phyloP scores from a whole-genome alignment of 2,329 filamentous ascomycete species.

The Fusarium redolens region DNA sequence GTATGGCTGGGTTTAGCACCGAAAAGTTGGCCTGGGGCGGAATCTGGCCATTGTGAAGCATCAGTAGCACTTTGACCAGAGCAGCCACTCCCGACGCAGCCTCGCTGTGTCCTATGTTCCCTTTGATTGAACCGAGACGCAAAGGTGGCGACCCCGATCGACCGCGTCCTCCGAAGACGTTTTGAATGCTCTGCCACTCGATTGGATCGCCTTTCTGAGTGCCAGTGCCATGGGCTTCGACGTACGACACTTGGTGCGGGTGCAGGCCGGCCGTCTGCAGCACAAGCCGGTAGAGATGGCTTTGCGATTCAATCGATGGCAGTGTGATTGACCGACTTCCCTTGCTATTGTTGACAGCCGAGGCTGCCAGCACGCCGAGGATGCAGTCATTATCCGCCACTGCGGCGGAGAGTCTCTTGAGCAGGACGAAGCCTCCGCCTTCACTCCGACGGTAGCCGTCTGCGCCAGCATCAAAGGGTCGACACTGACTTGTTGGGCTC shows the following conservation, averaged over 20 bases:
- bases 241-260: constrained; percentile 43
- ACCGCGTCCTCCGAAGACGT: constrained; percentile 23
- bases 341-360: background rate
- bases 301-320: background rate
- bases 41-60: constrained; percentile 44
- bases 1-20: constrained; percentile 46
- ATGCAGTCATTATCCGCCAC: background rate
- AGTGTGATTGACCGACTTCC: background rate
- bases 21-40: constrained; percentile 44
- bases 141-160: background rate
- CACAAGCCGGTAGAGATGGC: background rate
- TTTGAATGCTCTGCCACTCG: constrained; percentile 47
- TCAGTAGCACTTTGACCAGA: constrained; percentile 48
- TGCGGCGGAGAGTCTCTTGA: background rate
- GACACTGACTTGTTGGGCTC: background rate
- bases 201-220: constrained; percentile 60
- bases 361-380: background rate
- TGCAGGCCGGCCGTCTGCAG: constrained; percentile 20
- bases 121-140: constrained; percentile 48
- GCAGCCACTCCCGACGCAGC: constrained; percentile 46
- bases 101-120: constrained; percentile 47
- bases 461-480: background rate
- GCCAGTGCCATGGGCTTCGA: constrained; percentile 62
- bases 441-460: background rate
- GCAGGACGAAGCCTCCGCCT: background rate